Conservation (phyloP, 169 alveolate species). For the Plasmodium coatneyi region DNA sequence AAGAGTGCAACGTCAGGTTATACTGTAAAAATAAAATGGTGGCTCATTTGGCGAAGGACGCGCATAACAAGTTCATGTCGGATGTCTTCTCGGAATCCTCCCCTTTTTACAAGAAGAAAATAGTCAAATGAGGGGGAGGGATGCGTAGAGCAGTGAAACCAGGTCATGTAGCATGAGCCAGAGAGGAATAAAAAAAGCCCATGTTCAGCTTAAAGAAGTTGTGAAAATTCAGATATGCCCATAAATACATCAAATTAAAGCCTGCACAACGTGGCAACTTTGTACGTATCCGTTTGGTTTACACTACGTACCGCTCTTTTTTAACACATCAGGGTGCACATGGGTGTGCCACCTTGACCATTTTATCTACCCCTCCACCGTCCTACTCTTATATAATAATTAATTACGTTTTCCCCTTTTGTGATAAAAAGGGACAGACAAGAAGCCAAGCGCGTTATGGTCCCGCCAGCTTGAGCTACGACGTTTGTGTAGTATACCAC, state of each 20-base stretch:
- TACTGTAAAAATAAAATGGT: constrained; percentile 72
- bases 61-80: constrained; percentile 51
- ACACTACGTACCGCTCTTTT: not conserved
- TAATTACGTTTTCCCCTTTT: not conserved
- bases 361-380: not conserved
- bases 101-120: constrained; percentile 15
- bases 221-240: not conserved
- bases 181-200: not conserved
- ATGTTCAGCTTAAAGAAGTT: not conserved
- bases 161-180: not conserved
- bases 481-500: not conserved
- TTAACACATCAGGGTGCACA: not conserved
- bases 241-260: not conserved
- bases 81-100: constrained; percentile 46
- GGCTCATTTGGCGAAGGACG: constrained; percentile 69
- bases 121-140: not conserved
- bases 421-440: not conserved
- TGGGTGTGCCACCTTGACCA: not conserved
- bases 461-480: constrained; percentile 1
- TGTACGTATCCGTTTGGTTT: not conserved
- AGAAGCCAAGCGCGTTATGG: not conserved
- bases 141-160: not conserved
- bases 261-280: not conserved
- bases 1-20: constrained; percentile 63
- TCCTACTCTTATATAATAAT: not conserved